Base-by-base conservation (phyloP, 768 basidiomycete genomes). In the Steccherinum ochraceum region DNA sequence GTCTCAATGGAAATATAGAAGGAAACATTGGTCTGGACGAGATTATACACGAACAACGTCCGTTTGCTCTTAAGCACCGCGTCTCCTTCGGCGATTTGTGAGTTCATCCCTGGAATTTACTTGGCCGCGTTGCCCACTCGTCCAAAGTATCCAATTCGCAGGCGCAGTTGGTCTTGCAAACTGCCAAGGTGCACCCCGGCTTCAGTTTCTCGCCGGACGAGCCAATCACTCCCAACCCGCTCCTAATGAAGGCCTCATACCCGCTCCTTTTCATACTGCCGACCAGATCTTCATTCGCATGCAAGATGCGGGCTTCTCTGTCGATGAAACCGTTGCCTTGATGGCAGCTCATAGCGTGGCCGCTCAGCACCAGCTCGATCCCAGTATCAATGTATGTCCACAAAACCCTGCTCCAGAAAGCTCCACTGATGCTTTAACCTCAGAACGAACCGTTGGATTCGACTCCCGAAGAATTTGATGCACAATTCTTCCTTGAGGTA, bases 181-280 rank as follows among this genome's bases (percentile, higher is more conserved):
- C 48, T 76, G 75, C 52, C 65, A 67, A 2, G 74, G 74, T 55
- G 71, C 72, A 16, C 74, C 74, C 7, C 67, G 66, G n/a, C 62
- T 78, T 21, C 49, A 63, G 12, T 72, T 74, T 64, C 61, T 73
- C 50, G 43, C 69, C 24, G 74, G 76, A 18, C 41, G 41, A 18
- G 41, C 41, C 30, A 35, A 35, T 35, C 30, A 35, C 16, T 35
- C 30, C 16, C 30, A 16, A 7, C 30, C 30, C 7, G 30, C 30
- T 35, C 30, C 30, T 35, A 7, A 35, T 35, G 30, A 35, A 35
- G 30, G 30, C 7, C 30, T 35, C 30, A 35, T 35, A 7, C 30
- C 30, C 16, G 30, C 30, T 35, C 30, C 30, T 7, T 35, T 35
- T 35, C 30, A 35, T 16, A 7, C 30, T 35, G 50, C 48, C 7